These are phyloP conservation scores for Calonectria crousiana DNA, from an alignment of 2,329 filamentous ascomycete species.

Conservation along the genomic window DNA sequence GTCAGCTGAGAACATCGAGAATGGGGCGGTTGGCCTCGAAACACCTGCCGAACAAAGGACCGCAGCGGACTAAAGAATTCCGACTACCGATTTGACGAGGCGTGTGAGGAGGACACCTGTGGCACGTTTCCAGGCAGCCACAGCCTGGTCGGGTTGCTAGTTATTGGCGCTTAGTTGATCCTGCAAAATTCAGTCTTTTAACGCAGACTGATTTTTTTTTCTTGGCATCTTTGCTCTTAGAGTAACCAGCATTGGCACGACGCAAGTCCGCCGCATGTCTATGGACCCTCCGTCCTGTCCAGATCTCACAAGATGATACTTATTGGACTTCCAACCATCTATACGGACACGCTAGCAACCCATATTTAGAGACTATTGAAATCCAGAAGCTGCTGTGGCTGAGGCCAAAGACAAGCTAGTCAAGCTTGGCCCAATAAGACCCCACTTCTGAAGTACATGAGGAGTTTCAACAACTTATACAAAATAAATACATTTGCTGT, in stretches of 20 bases:
- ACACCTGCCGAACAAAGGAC: background rate
- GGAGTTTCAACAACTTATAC: background rate
- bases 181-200: too few species aligned
- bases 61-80: background rate
- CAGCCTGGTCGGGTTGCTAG: background rate
- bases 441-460: background rate
- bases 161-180: background rate
- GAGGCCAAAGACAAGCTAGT: background rate
- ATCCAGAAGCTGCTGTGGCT: background rate
- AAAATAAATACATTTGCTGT: background rate
- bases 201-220: background rate
- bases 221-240: background rate
- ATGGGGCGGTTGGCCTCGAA: background rate
- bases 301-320: background rate
- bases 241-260: background rate
- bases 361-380: background rate
- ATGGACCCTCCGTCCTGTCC: too few species aligned
- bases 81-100: background rate
- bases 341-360: background rate
- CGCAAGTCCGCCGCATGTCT: background rate
- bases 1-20: background rate
- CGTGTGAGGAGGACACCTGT: background rate
- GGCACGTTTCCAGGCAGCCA: background rate
- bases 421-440: background rate
- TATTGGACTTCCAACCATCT: background rate